Conservation (phyloP, 257 asterid species). For the Misopates orontium region DNA sequence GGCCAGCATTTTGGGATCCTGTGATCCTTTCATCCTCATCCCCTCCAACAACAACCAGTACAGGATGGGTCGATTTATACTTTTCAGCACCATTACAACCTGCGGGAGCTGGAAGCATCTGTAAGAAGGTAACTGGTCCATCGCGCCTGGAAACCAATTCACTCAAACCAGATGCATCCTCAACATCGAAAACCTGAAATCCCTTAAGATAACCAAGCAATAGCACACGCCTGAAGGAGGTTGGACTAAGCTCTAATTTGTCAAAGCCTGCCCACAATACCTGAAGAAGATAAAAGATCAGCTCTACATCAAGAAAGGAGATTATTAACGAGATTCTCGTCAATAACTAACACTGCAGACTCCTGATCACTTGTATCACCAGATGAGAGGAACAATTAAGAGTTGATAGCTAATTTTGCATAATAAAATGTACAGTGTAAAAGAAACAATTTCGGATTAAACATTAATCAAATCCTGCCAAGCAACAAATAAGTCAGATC, state of each 20-base stretch:
- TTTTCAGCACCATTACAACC: conserved; percentile 40
- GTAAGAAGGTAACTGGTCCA: conserved; percentile 71
- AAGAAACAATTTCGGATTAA: no score
- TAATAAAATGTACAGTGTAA: no score
- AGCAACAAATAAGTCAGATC: conserved; percentile 12
- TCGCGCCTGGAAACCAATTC: conserved; percentile 71
- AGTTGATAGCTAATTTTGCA: conserved; percentile 1
- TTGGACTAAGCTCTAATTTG: conserved; percentile 53
- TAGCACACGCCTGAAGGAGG: conserved; percentile 48
- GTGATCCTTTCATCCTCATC: conserved; percentile 47
- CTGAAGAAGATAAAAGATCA: conserved; percentile 40
- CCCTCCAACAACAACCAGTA: conserved; percentile 61
- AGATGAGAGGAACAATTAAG: conserved; percentile 22
- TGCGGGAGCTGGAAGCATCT: conserved; percentile 66
- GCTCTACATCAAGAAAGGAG: conserved; percentile 27
- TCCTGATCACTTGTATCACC: conserved; percentile 11
- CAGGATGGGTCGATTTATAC: conserved; percentile 47
- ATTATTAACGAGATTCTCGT: conserved; percentile 2
- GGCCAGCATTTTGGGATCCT: conserved; percentile 34
- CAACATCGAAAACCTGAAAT: conserved; percentile 76
- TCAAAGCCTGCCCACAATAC: conserved; percentile 85
- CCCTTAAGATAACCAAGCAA: conserved; percentile 69
- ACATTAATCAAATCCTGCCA: no score
- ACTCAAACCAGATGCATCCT: conserved; percentile 64
- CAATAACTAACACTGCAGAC: conserved; percentile 19